Base-by-base conservation (phyloP, 1,139 yeast genomes). In the Geotrichum aggregatum region DNA sequence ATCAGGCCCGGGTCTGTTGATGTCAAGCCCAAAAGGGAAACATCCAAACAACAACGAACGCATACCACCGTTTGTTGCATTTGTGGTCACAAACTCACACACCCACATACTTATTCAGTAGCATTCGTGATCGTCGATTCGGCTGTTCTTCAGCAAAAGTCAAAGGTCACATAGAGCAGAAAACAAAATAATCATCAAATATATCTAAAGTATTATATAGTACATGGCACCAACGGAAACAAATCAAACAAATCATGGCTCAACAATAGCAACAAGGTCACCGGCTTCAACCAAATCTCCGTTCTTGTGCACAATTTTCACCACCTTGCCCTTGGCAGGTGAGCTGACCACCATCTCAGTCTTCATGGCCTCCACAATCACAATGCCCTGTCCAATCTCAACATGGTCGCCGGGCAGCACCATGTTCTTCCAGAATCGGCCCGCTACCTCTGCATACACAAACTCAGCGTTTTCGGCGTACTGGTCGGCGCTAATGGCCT, bases 291-390 rank as follows among this genome's bases (percentile, higher is more conserved):
- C 95, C 83, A 88, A 85, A 64, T 88, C 96, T 62, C 96, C 96
- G 64, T 87, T 87, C 58, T 76, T 76, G 68, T 86, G 95, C 55
- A 82, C 73, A 45, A 92, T 76, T 72, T 87, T 87, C 49, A 81
- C 71, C 18, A 92, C 92, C 65, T 79, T 87, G 61, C 98, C 98
- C 8, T 72, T 75, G 49, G 70, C 76, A 2, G 95, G 78, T 16
- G 97, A 82, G 55, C 72, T 75, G 41, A 91, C 95, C 48, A 82
- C 79, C 96, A 92, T 89, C 69, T 92, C 98, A 0, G 98, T 92
- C 75, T 92, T 92, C 98, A 92, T 92, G 51, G 98, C 98, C 69
- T 92, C 98, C 54, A 92, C 87, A 50, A 92, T 88, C 58, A 92
- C 79, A 58, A 92, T 75, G 3, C 89, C 89, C 63, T 87, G 92